Base-by-base conservation (phyloP, 2,329 filamentous ascomycete genomes). In the Fusarium udum region DNA sequence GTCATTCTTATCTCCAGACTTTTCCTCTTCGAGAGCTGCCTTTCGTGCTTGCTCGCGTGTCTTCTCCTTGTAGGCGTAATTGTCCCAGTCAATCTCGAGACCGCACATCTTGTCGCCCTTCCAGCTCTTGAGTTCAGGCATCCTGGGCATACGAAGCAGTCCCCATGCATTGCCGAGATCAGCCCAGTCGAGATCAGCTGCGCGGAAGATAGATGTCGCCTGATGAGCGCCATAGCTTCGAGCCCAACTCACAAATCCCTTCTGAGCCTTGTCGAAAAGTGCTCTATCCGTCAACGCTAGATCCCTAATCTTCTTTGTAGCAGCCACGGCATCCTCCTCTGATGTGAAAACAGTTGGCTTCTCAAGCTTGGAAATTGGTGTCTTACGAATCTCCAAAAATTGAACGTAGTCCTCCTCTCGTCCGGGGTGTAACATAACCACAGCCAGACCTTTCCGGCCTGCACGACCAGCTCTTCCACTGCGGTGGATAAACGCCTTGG, bases 401-500 rank as follows among this genome's bases (percentile, higher is more conserved):
- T 92, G 89, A 4, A 97, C 87, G 78, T 98, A 98, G 78, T 97
- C 95, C 81, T 96, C 94, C 82, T 98, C 96, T 24, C 91, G 87
- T 3, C 95, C 95, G 0, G 93, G 92, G 13, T 93, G 93, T 24
- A 99, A 87, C 80, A 99, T 92, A 2, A 97, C 91, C 4, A 98
- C 89, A 20, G 95, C 94, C 26, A 98, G 84, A 0, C 96, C 96
- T 69, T 92, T 91, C 70, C 95, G 88, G 1, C 95, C 95, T 79
- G 97, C 97, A 28, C 96, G 89, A 0, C 96, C 96, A 2, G 96
- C 94, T 72, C 96, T 89, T 3, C 96, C 96, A 34, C 96, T 93
- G 10, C 96, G 92, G 82, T 99, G 96, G 68, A 99, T 94, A 78
- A 98, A 98, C 16, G 93, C 95, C 81, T 98, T 98, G 0, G 95